Evolutionary conservation across 768 basidiomycete species (phyloP), one percentile per base, ranked within the genome.

Genomic region (Nidularia sp.): DNA sequence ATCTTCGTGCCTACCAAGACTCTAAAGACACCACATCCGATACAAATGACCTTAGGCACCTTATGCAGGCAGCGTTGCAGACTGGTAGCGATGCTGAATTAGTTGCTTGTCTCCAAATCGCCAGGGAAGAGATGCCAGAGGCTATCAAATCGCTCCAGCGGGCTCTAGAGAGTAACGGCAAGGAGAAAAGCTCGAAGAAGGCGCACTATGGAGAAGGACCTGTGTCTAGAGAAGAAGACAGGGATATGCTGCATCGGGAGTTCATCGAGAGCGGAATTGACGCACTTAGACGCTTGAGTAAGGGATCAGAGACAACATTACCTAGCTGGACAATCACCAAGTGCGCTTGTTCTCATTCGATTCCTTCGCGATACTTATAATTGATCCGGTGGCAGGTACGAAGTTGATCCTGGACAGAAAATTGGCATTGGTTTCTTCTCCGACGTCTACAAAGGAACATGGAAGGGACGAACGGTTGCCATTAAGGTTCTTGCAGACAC

Each of bases 321-420:
- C 87, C 87, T 0, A 74, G 71, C 56, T 89, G 88, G 88, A 86
- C 87, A 3, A 87, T 89, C 57, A 88, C 86, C 2, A 71, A 74
- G 82, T 80, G 52, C 18, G 66, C 54, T 25, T 50, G 6, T 50
- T 32, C 48, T 34, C 47, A 45, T 44, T 43, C 48, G 15, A 46
- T 22, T n/a, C 10, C 7, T 18, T 39, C 41, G 41, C 31, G 15
- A n/a, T 47, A 42, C 9, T 48, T 10, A 31, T 48, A 3, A 34
- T n/a, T 29, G 52, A n/a, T 25, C 25, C 45, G 56, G 57, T 31
- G 61, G 47, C 41, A 80, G 80, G 45, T 87, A 85, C 57, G 90
- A 93, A 64, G 78, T 91, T 31, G 81, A 83, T 47, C 76, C 79
- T 5, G 81, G 83, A 34, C 70, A 74, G 48, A 78, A 81, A 58